Evolutionary conservation across 257 asterid genomes (phyloP).

Genomic region (Rubia yunnanensis): DNA sequence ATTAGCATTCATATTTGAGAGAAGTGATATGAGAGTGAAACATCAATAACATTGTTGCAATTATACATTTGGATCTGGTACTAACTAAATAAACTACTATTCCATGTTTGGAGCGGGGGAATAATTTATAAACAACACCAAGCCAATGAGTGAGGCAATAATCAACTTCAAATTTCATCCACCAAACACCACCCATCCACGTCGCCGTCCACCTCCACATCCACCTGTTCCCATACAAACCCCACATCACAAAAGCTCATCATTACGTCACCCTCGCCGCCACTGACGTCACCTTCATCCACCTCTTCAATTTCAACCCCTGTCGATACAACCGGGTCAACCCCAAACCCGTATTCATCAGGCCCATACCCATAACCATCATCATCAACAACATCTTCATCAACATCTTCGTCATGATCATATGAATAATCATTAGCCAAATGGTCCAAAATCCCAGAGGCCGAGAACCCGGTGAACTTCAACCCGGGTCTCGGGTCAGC

Average conservation of each 20-base stretch:
- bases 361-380: slow-evolving; percentile 5
- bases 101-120: not conserved
- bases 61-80: not conserved
- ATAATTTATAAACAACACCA: not conserved
- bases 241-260: slow-evolving; percentile 38
- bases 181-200: slow-evolving; percentile 74
- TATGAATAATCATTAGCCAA: slow-evolving; percentile 19
- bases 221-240: slow-evolving; percentile 25
- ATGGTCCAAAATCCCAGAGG: slow-evolving; percentile 48
- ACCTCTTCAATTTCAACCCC: slow-evolving; percentile 14
- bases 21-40: not conserved
- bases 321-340: slow-evolving; percentile 3
- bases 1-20: not conserved
- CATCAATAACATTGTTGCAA: not conserved
- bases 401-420: slow-evolving; percentile 9
- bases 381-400: not conserved
- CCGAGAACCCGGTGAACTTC: slow-evolving; percentile 47
- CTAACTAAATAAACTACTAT: not conserved
- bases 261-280: slow-evolving; percentile 17
- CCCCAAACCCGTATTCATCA: not conserved
- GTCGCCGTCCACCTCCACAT: slow-evolving; percentile 26
- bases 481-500: slow-evolving; percentile 37
- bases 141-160: not conserved
- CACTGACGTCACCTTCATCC: slow-evolving; percentile 1
- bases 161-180: slow-evolving; percentile 37